phyloP scores from a whole-genome alignment of 2,329 filamentous ascomycete species.

The Alternaria dauci region DNA sequence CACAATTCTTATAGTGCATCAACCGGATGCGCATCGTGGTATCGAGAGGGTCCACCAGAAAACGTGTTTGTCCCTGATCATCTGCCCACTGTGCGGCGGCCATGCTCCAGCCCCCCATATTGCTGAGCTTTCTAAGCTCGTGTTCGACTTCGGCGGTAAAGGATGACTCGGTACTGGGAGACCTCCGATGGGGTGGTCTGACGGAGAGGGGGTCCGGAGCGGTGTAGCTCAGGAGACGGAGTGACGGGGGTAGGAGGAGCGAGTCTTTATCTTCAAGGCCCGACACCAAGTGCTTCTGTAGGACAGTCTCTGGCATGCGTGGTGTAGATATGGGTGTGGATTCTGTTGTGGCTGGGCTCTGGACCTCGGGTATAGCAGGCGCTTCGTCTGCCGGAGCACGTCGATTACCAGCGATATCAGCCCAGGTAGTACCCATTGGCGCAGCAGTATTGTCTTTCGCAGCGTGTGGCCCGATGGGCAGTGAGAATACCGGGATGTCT shows the following conservation, averaged over 20 bases:
- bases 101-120: not conserved
- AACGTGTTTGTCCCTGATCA: not conserved
- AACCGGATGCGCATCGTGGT: constrained; percentile 14
- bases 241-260: not conserved
- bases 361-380: not conserved
- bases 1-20: constrained; percentile 18
- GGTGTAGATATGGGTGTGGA: constrained; percentile 2
- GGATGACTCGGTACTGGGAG: not conserved
- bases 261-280: not conserved
- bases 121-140: not conserved
- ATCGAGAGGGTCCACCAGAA: constrained; percentile 2
- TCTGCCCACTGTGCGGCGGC: not conserved
- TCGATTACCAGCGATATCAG: constrained; percentile 10
- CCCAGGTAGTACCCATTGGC: constrained; percentile 16
- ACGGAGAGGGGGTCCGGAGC: not conserved
- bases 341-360: not conserved
- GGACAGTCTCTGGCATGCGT: not conserved
- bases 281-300: not conserved
- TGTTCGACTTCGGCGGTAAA: not conserved
- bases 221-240: not conserved
- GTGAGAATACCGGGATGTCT: not conserved
- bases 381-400: not conserved
- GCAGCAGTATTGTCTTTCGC: not conserved
- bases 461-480: not conserved
- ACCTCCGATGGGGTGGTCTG: not conserved